Evolutionary conservation across 2,329 filamentous ascomycete genomes (phyloP).

Genomic region (Microdochium nivale): DNA sequence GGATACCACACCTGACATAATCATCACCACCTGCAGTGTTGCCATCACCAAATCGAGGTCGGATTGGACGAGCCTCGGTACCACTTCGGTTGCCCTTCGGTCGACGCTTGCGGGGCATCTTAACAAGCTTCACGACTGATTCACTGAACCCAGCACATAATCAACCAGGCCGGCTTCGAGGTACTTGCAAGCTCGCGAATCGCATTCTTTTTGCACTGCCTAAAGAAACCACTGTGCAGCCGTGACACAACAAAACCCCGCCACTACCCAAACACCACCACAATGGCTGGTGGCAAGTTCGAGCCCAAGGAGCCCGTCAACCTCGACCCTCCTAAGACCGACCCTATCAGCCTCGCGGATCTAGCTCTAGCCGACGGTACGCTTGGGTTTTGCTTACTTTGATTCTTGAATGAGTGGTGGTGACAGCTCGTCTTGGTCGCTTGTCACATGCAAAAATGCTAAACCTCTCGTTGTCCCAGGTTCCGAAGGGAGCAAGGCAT

Average conservation of each 20-base stretch:
- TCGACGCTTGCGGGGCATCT: not conserved
- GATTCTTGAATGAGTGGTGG: not conserved
- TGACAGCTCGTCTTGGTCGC: not conserved
- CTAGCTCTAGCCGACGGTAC: slow-evolving; percentile 77
- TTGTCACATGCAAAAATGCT: not conserved
- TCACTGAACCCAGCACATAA: not conserved
- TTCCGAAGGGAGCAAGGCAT: slow-evolving; percentile 53
- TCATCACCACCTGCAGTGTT: not conserved
- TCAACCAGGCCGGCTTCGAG: not conserved
- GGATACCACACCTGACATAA: no score
- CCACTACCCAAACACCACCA: slow-evolving; percentile 7
- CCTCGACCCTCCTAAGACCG: slow-evolving; percentile 78
- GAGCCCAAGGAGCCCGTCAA: slow-evolving; percentile 69
- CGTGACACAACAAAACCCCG: not conserved
- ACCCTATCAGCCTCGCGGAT: slow-evolving; percentile 73
- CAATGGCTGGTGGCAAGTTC: slow-evolving; percentile 48
- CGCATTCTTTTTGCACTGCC: not conserved
- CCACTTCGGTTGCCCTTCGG: not conserved
- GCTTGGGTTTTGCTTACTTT: slow-evolving; percentile 15
- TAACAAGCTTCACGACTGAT: not conserved
- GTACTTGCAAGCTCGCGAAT: not conserved
- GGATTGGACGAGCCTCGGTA: not conserved
- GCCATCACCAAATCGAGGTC: not conserved
- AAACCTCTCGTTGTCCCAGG: slow-evolving; percentile 35
- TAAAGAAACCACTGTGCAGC: slow-evolving; percentile 1